Evolutionary conservation across 1,284 basidiomycete species (phyloP).

Genomic region (Gymnopus androsaceus): DNA sequence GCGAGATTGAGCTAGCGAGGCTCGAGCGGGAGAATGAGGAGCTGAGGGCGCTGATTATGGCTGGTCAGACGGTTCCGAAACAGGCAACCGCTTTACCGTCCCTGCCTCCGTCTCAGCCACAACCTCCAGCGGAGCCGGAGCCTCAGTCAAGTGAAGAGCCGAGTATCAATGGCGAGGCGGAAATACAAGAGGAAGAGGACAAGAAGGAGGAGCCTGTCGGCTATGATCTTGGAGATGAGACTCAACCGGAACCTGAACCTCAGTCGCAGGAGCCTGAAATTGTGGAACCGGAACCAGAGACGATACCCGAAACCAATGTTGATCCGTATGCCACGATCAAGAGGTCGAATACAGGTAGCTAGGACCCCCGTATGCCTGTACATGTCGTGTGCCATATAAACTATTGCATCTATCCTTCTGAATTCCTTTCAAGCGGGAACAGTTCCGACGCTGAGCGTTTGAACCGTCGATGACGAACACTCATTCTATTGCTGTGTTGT

Average conservation of each 20-base stretch:
- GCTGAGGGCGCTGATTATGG: conserved; percentile 54
- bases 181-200: conserved; percentile 34
- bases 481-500: no score
- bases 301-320: neutral
- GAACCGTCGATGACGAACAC: no score
- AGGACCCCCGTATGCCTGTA: neutral
- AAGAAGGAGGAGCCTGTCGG: neutral
- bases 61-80: conserved; percentile 1
- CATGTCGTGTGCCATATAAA: neutral
- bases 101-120: conserved; percentile 28
- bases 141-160: conserved; percentile 44
- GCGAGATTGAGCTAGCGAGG: conserved; percentile 84
- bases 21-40: conserved; percentile 86
- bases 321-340: conserved; percentile 8
- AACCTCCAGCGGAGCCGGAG: conserved; percentile 37
- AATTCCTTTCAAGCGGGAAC: no score
- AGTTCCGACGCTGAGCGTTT: no score
- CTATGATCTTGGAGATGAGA: no score
- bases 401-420: neutral
- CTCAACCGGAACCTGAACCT: neutral
- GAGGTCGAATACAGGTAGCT: neutral
- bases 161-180: conserved; percentile 62
- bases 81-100: conserved; percentile 39
- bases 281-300: neutral
- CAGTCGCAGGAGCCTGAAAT: neutral